Percentiles rank a stretch among this genome's conserved stretches.
These are phyloP conservation scores for Populus deltoides DNA, from an alignment of 345 rosid species.

Conservation along the genomic window DNA sequence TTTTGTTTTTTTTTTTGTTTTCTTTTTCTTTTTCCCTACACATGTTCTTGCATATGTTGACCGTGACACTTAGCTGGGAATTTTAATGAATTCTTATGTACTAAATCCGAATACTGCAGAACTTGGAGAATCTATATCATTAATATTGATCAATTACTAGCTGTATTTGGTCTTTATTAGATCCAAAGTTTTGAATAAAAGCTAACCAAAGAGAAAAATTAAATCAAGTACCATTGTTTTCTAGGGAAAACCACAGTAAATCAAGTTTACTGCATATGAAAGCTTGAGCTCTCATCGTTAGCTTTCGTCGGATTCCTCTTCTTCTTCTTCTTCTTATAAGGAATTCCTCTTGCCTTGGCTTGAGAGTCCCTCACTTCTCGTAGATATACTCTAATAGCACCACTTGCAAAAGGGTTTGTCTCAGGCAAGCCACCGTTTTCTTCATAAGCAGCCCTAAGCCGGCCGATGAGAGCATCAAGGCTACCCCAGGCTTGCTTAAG, in stretches of 20 bases:
- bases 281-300: conserved; percentile 32
- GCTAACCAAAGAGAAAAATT: neutral
- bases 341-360: conserved; percentile 81
- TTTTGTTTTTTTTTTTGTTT: no score
- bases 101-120: neutral
- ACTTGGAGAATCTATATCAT: neutral
- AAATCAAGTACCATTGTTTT: conserved; percentile 26
- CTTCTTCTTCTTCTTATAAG: conserved; percentile 89
- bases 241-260: conserved; percentile 7
- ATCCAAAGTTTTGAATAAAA: neutral
- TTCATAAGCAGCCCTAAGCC: conserved; percentile 80
- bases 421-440: conserved; percentile 83
- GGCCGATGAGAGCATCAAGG: conserved; percentile 86
- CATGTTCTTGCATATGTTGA: neutral
- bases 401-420: conserved; percentile 77
- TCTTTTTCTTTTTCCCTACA: neutral
- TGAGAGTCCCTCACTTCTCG: conserved; percentile 85
- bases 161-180: neutral
- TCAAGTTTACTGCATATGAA: conserved; percentile 41
- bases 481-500: conserved; percentile 92
- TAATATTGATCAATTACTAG: neutral
- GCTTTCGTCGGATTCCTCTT: conserved; percentile 44
- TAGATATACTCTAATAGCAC: conserved; percentile 62
- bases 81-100: neutral
- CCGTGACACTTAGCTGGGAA: neutral